A percentile compares a stretch with the other conserved stretches of the same genome.
phyloP scores from a whole-genome alignment of 2,329 filamentous ascomycete genomes.

The Colletotrichum caudatum region DNA sequence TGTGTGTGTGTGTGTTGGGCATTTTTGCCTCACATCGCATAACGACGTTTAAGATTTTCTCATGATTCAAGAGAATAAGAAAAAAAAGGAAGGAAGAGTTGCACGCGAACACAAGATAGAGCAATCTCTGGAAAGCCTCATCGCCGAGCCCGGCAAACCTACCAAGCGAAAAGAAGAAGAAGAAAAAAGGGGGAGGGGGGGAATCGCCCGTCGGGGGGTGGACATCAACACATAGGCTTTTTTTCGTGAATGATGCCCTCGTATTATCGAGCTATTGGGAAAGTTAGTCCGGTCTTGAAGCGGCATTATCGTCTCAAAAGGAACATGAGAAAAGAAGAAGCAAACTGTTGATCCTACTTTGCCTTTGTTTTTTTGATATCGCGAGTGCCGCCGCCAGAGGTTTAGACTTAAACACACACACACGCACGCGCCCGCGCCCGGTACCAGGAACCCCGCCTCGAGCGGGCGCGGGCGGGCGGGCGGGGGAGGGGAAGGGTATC shows the following conservation, averaged over 20 bases:
- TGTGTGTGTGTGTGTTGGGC: too few species aligned
- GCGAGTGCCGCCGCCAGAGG: too few species aligned
- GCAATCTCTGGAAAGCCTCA: neutral
- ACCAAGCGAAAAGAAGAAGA: neutral
- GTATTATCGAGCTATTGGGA: neutral
- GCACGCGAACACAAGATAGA: neutral
- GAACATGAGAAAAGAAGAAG: neutral
- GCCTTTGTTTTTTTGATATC: neutral
- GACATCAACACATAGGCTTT: neutral
- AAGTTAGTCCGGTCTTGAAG: neutral
- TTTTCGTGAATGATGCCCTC: neutral
- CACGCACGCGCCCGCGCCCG: too few species aligned
- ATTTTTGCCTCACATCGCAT: too few species aligned
- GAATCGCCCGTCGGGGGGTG: too few species aligned
- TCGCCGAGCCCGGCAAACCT: neutral
- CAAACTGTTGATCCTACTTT: neutral
- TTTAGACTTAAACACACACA: too few species aligned
- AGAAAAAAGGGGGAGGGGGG: too few species aligned
- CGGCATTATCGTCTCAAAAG: neutral
- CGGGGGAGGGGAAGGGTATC: neutral
- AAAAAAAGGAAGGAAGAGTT: neutral
- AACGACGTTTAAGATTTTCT: neutral
- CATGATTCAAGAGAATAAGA: neutral
- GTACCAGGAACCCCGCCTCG: neutral
- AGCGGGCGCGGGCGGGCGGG: neutral